phyloP scores from a whole-genome alignment of 2,329 filamentous ascomycete genomes.

The Botryotinia convoluta region DNA sequence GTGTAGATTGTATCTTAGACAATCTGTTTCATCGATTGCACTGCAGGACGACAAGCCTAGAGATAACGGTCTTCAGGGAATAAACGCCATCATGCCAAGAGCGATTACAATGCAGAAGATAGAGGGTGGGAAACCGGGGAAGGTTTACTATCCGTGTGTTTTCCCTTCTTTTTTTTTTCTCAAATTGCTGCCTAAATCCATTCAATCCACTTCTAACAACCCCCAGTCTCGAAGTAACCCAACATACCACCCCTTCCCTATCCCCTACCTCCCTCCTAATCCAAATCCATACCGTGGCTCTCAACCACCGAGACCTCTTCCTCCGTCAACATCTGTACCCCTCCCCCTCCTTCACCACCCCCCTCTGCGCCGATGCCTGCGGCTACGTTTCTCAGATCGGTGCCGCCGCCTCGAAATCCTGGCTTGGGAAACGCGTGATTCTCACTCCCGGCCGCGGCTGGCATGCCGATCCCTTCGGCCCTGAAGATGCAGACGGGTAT shows the following conservation, averaged over 20 bases:
- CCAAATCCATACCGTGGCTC: constrained; percentile 71
- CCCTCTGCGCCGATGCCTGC: constrained; percentile 79
- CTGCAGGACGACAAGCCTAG: background rate
- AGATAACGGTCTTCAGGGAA: background rate
- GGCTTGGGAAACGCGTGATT: constrained; percentile 67
- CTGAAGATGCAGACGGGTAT: constrained; percentile 63
- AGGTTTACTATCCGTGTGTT: constrained; percentile 90
- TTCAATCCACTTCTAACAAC: background rate
- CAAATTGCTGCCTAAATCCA: constrained; percentile 27
- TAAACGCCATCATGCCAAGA: constrained; percentile 31
- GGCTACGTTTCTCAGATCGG: constrained; percentile 70
- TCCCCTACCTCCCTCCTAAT: constrained; percentile 69
- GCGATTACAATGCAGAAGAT: constrained; percentile 55
- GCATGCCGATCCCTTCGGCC: constrained; percentile 67
- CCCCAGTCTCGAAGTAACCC: constrained; percentile 52
- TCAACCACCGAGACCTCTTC: constrained; percentile 96
- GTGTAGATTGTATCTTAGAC: background rate
- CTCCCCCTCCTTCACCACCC: constrained; percentile 72
- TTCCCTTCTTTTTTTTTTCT: constrained; percentile 30
- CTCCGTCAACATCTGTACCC: constrained; percentile 92
- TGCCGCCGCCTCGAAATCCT: constrained; percentile 48
- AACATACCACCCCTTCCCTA: constrained; percentile 61
- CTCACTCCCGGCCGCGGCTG: constrained; percentile 78
- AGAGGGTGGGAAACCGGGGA: constrained; percentile 73
- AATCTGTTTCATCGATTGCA: background rate